A percentile compares a stretch with the other conserved stretches of the same genome.
Evolutionary conservation across 108 stramenopile species (phyloP).

Genomic region (Cyclotella sp.): DNA sequence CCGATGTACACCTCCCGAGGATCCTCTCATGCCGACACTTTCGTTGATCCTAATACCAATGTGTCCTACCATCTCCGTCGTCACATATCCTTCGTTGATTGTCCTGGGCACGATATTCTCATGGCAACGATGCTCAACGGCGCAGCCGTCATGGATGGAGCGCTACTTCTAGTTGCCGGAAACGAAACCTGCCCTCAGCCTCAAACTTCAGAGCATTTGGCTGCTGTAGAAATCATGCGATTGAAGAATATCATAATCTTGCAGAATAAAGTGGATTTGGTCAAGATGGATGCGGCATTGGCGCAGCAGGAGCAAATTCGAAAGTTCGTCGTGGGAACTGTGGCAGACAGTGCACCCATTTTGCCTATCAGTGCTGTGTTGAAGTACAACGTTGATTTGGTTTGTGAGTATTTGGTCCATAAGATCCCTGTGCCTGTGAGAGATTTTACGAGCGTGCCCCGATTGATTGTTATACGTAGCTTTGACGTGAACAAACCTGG

Average conservation of each 20-base stretch:
- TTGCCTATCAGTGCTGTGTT: conserved; percentile 98
- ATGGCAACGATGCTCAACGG: conserved; percentile 99
- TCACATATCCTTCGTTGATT: conserved; percentile 99
- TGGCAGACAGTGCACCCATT: conserved; percentile 96
- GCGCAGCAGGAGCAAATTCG: conserved; percentile 98
- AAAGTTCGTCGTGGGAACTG: conserved; percentile 98
- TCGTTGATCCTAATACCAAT: conserved; percentile 83
- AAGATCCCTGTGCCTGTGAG: conserved; percentile 95
- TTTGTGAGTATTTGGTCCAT: conserved; percentile 97
- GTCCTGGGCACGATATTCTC: conserved; percentile 99
- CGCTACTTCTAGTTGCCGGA: conserved; percentile 98
- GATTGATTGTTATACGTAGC: conserved; percentile 98
- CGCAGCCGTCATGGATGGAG: conserved; percentile 99
- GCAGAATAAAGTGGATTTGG: conserved; percentile 99
- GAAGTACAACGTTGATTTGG: conserved; percentile 99
- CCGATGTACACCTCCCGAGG: conserved; percentile 91
- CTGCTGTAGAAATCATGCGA: conserved; percentile 99
- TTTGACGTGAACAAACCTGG: conserved; percentile 99
- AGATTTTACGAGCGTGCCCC: conserved; percentile 93
- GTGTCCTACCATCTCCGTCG: conserved; percentile 92
- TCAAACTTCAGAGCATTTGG: conserved; percentile 99
- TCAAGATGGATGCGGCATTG: conserved; percentile 96
- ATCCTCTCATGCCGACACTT: conserved; percentile 91
- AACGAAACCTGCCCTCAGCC: conserved; percentile 99
- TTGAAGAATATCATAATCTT: conserved; percentile 98